These are phyloP conservation scores for Isochrysis galbana DNA, from an alignment of 78 protist species.

Conservation along the genomic window DNA sequence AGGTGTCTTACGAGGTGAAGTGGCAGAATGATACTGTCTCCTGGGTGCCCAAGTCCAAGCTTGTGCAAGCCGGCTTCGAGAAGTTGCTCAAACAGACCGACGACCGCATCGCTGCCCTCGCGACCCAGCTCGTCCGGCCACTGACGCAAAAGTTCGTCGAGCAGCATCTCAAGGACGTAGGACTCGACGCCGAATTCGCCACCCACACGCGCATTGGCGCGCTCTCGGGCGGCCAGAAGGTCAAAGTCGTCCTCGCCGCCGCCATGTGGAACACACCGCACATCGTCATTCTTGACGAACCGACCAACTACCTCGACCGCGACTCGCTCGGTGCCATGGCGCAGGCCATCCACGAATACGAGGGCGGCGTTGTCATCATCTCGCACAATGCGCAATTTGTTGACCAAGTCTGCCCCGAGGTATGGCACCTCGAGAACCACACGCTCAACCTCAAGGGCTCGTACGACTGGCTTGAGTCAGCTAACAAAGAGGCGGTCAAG, in stretches of 20 bases:
- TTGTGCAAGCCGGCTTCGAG: constrained; percentile 39
- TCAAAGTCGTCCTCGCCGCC: constrained; percentile 51
- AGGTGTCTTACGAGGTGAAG: constrained; percentile 49
- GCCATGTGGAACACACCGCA: constrained; percentile 54
- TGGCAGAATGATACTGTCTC: constrained; percentile 23
- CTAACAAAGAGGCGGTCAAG: neutral
- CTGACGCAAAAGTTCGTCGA: constrained; percentile 60
- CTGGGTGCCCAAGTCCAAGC: constrained; percentile 47
- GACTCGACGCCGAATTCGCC: constrained; percentile 55
- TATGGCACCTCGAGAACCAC: constrained; percentile 54
- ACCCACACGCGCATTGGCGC: constrained; percentile 35
- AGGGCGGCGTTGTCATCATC: constrained; percentile 52
- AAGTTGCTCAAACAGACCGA: constrained; percentile 55
- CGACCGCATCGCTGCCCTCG: constrained; percentile 50
- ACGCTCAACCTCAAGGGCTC: constrained; percentile 45
- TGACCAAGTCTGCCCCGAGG: constrained; percentile 44
- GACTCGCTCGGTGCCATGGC: constrained; percentile 55
- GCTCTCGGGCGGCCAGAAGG: constrained; percentile 48
- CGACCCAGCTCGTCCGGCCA: constrained; percentile 29
- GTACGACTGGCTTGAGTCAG: constrained; percentile 24
- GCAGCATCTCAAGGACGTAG: constrained; percentile 51
- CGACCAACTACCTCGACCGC: constrained; percentile 90
- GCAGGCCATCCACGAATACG: constrained; percentile 16
- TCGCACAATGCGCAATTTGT: constrained; percentile 57
- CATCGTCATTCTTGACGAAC: constrained; percentile 85